Percentiles rank a stretch among this genome's conserved stretches.
Evolutionary conservation across 352 stramenopile genomes (phyloP).

Genomic region (Pythium folliculosum): DNA sequence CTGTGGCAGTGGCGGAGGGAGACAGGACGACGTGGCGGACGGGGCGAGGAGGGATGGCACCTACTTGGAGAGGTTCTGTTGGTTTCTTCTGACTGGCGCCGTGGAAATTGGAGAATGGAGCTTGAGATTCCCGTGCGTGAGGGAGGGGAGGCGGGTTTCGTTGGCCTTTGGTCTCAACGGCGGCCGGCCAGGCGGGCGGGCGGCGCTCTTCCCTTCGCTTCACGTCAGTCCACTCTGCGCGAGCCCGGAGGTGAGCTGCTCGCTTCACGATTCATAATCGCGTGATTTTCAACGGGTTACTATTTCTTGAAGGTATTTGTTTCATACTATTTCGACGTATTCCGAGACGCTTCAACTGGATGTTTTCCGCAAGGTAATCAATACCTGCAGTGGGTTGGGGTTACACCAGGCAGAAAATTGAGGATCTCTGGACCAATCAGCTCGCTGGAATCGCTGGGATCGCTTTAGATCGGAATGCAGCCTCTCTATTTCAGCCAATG

Average conservation of each 20-base stretch:
- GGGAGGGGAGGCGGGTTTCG: background rate
- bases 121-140: background rate
- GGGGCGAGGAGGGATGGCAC: background rate
- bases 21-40: background rate
- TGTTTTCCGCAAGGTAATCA: slow-evolving; percentile 2
- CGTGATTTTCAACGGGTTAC: slow-evolving; percentile 1
- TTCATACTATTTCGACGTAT: too few species aligned
- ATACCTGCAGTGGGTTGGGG: background rate
- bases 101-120: slow-evolving; percentile 35
- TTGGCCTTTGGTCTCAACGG: background rate
- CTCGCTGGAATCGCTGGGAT: background rate
- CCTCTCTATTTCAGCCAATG: slow-evolving; percentile 24
- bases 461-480: slow-evolving; percentile 18
- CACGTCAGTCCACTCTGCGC: slow-evolving; percentile 2
- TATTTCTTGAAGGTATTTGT: slow-evolving; percentile 1
- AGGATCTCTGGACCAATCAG: slow-evolving; percentile 22
- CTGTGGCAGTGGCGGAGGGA: background rate
- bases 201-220: background rate
- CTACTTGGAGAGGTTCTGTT: slow-evolving; percentile 18
- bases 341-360: too few species aligned
- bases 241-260: background rate
- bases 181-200: too few species aligned
- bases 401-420: slow-evolving; percentile 28
- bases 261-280: background rate
- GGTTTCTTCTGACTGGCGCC: slow-evolving; percentile 31